Conservation (phyloP, 495 filamentous ascomycete genomes). For the Pseudoneurospora amorphoporcata region DNA sequence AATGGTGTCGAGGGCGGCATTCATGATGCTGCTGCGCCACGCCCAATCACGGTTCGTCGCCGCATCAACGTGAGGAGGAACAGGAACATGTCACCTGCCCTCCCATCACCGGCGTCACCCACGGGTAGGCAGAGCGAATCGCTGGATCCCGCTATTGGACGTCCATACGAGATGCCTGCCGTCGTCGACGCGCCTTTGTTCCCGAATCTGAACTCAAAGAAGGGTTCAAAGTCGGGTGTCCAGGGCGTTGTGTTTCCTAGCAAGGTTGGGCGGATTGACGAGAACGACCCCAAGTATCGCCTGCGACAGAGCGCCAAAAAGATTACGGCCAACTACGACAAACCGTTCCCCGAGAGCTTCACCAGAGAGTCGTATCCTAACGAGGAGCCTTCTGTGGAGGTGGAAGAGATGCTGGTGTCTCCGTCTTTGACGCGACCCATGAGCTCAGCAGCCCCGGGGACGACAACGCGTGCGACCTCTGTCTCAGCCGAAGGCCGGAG, state of each 20-base stretch:
- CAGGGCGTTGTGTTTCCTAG: conserved; percentile 17
- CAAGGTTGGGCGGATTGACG: conserved; percentile 22
- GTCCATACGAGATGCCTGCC: conserved; percentile 24
- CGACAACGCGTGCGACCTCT: conserved; percentile 13
- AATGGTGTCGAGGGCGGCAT: neutral
- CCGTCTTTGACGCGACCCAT: neutral
- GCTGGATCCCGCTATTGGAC: conserved; percentile 3
- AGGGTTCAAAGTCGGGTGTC: conserved; percentile 8
- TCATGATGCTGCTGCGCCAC: conserved; percentile 2
- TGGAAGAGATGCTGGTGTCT: neutral
- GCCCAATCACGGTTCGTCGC: conserved; percentile 21
- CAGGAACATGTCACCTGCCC: conserved; percentile 27
- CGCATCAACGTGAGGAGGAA: conserved; percentile 23
- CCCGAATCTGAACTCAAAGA: conserved; percentile 16
- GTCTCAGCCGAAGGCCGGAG: conserved; percentile 18
- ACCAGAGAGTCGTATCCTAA: neutral
- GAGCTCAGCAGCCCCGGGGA: neutral
- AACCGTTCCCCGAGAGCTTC: conserved; percentile 6
- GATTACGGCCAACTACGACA: conserved; percentile 9
- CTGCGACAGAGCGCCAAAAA: conserved; percentile 17
- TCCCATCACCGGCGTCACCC: conserved; percentile 15
- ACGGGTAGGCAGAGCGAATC: neutral
- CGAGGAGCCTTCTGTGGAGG: conserved; percentile 1
- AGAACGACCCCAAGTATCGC: conserved; percentile 15
- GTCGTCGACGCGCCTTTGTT: conserved; percentile 19